Base-by-base conservation (phyloP, 805 yeast species). In the Metschnikowia colocasiae region DNA sequence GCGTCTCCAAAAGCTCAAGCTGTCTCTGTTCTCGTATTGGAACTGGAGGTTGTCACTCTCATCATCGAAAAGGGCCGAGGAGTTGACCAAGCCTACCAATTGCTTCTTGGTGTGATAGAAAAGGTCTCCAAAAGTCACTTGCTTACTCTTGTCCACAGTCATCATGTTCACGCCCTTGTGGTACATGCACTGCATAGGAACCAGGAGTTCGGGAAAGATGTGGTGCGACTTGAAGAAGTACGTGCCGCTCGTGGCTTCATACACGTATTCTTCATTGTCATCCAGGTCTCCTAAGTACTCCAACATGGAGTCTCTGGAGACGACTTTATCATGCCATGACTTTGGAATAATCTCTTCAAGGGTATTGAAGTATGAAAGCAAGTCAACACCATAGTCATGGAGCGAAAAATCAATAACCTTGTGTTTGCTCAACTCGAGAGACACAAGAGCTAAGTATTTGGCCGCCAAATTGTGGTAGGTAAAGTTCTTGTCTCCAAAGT, bases 401-500 rank as follows among this genome's bases (percentile, higher is more conserved):
- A 79, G 58, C n/a, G 67, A 66, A 46, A 81, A 73, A 27, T 69
- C 70, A 8, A 83, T 62, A 1, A 86, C 70, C 57, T 82, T 87
- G 42, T 69, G 74, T 53, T 84, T 87, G 55, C 78, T 69, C 42
- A 84, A 59, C 42, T 74, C 73, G 48, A 85, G 63, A 1, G 76
- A 65, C 9, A 82, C 59, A 36, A 83, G 65, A 0, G 90, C 86
- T 45, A 79, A 64, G 60, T 78, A 80, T 55, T 79, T 81, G 1
- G 88, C 80, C 46, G 82, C 59, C 19, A 78, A 69, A 51, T 75
- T 77, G 52, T 85, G 90, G 44, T 67, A 67, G 16, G 68, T 67
- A 47, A 76, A 79, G 0, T 74, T 76, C 9, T 79, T 76, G 56
- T 82, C 87, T 13, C 76, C 74, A 54, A 67, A 71, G 5, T 64